A percentile compares a stretch with the other conserved stretches of the same genome.
phyloP scores from a whole-genome alignment of 2,329 filamentous ascomycete genomes.

The Pseudogymnoascus sp. region DNA sequence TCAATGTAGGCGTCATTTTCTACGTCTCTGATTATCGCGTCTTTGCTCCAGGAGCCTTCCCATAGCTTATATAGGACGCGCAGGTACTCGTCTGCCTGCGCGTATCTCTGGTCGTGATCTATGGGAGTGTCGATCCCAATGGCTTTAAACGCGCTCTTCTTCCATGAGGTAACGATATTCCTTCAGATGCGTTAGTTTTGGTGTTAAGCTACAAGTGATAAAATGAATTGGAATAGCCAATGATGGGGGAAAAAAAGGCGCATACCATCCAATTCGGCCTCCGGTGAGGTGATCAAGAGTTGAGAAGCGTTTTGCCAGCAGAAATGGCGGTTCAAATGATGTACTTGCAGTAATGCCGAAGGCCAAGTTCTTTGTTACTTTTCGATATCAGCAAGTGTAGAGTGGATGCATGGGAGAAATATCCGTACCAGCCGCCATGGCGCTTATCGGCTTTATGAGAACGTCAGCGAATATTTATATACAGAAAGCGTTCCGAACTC shows the following conservation, averaged over 20 bases:
- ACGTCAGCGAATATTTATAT: not conserved
- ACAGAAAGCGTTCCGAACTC: conserved; percentile 29
- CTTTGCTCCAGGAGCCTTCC: conserved; percentile 61
- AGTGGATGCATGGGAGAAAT: conserved; percentile 38
- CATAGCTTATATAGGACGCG: conserved; percentile 60
- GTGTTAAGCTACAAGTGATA: conserved; percentile 37
- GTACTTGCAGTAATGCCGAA: conserved; percentile 63
- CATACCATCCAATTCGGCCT: conserved; percentile 53
- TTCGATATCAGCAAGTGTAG: conserved; percentile 47
- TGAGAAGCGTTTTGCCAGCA: conserved; percentile 56
- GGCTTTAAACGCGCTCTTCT: conserved; percentile 56
- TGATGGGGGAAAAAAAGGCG: conserved; percentile 36
- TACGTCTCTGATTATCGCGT: conserved; percentile 55
- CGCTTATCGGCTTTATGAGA: conserved; percentile 45
- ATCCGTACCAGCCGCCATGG: conserved; percentile 56
- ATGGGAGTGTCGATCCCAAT: conserved; percentile 51
- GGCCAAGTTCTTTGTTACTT: conserved; percentile 53
- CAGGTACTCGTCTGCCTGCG: conserved; percentile 56
- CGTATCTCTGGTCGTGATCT: conserved; percentile 59
- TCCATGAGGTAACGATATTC: conserved; percentile 61
- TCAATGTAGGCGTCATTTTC: conserved; percentile 51
- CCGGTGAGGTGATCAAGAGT: conserved; percentile 61
- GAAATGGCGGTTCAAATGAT: conserved; percentile 62
- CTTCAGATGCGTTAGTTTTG: conserved; percentile 47
- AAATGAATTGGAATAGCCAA: not conserved